Evolutionary conservation across 2,329 filamentous ascomycete genomes (phyloP), one percentile per base, ranked within the genome.

Genomic region (Coniella lustricola): DNA sequence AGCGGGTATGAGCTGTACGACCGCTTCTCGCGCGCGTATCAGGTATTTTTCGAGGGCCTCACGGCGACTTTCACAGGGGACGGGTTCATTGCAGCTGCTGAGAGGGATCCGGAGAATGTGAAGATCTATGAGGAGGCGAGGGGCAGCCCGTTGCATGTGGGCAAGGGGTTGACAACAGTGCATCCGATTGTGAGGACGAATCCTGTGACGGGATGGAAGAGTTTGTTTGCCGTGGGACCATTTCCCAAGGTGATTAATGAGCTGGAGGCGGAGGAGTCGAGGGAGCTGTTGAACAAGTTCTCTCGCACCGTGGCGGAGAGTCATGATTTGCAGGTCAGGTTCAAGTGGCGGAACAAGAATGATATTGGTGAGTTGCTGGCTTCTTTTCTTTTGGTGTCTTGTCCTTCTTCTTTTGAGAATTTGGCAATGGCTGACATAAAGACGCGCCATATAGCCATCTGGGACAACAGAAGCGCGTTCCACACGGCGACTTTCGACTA

Each of bases 1-100:
- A 80, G 75, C 1, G 78, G 77, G 1, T 82, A 82, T 54, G 79
- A 82, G 46, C 58, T 80, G 14, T 81, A 78, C 48, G 78, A 82
- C 56, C 69, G 76, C 4, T 65, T 81, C 38, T 75, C 71, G 2
- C 59, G 64, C 9, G 63, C 74, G 0, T 76, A 75, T 51, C 72
- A 73, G 52, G 66, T 67, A 39, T 76, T 79, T 57, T 65, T 79
- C 25, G 75, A 80, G 49, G 60, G 64, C 0, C 57, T 80, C 5
- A 78, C 73, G 0, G 75, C 70, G 0, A 75, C 70, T 0, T 76
- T 69, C 44, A 61, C 57, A 7, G 65, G 64, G 4, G 57, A 64
- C 0, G 66, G 63, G 0, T 72, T 72, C 59, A 57, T 64, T 21
- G 53, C 64, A 1, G 62, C 64, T 3, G 68, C 67, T 2, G 59